phyloP scores from a whole-genome alignment of 177 flowering plant genomes.

The Telopea speciosissima region DNA sequence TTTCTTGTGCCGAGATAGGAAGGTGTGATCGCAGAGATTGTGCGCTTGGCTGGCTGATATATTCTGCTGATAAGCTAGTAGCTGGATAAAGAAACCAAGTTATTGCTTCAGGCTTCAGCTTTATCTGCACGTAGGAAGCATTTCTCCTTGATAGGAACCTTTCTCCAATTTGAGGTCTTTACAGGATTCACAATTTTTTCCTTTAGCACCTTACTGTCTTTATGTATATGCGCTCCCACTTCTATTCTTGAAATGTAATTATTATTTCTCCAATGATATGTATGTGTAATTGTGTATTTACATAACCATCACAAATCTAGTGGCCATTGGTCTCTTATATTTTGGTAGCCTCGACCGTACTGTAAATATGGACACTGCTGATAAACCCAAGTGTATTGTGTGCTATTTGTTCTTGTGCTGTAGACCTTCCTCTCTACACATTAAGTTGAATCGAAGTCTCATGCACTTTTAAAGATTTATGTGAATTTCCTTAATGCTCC shows the following conservation, averaged over 20 bases:
- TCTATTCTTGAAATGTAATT: neutral
- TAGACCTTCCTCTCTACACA: neutral
- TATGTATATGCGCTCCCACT: neutral
- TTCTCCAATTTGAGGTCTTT: neutral
- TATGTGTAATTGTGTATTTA: neutral
- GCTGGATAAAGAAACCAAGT: too few relatives aligned
- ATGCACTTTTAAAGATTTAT: neutral
- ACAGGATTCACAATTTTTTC: neutral
- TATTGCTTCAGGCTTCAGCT: too few relatives aligned
- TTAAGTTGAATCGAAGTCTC: neutral
- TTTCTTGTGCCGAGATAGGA: too few relatives aligned
- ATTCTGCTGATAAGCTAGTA: too few relatives aligned
- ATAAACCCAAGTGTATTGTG: too few relatives aligned
- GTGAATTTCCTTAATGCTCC: neutral
- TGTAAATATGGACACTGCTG: too few relatives aligned
- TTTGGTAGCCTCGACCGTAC: neutral
- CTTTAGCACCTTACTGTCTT: neutral
- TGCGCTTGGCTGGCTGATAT: too few relatives aligned
- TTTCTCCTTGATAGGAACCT: neutral
- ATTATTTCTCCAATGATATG: neutral
- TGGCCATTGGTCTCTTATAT: neutral
- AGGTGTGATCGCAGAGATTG: too few relatives aligned
- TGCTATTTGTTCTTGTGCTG: neutral
- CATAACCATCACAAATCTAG: too few relatives aligned
- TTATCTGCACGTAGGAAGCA: too few relatives aligned